A percentile compares a stretch with the other conserved stretches of the same genome.
These are phyloP conservation scores for Apophysomyces ossiformis DNA, from an alignment of 371 early-diverging fungal species.

Conservation along the genomic window DNA sequence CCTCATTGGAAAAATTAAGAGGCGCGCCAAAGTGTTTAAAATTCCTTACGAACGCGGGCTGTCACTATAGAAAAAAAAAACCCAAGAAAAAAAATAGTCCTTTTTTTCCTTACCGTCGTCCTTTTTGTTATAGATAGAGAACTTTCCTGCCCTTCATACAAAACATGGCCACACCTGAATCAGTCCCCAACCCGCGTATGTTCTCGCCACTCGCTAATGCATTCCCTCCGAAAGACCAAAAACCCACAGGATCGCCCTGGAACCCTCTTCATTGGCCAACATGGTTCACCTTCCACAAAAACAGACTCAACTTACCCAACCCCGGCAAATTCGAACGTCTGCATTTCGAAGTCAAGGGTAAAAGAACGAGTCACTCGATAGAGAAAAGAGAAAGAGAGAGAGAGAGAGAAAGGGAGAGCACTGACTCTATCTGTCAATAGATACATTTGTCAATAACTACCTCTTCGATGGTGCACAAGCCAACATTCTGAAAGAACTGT, in stretches of 20 bases:
- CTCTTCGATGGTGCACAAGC: constrained; percentile 95
- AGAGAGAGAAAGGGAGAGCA: not conserved
- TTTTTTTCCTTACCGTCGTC: too few species aligned
- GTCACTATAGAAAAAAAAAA: too few species aligned
- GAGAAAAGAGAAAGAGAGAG: too few species aligned
- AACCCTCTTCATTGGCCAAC: constrained; percentile 64
- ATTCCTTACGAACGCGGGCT: too few species aligned
- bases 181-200: constrained; percentile 17
- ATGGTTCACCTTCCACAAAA: constrained; percentile 66
- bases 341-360: constrained; percentile 87
- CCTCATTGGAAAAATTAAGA: too few species aligned
- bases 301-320: constrained; percentile 76
- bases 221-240: constrained; percentile 41
- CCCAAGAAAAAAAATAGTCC: too few species aligned
- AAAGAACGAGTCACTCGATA: constrained; percentile 14
- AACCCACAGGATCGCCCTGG: constrained; percentile 52
- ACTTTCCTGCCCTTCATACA: constrained; percentile 2
- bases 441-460: constrained; percentile 78
- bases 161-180: constrained; percentile 3
- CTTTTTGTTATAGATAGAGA: not conserved
- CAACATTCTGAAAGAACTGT: constrained; percentile 89
- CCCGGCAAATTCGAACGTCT: constrained; percentile 89
- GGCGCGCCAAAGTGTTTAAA: too few species aligned
- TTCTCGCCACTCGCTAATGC: constrained; percentile 29
- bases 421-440: constrained; percentile 42